Conservation (phyloP, 805 yeast species). For the Candida peoriensis region DNA sequence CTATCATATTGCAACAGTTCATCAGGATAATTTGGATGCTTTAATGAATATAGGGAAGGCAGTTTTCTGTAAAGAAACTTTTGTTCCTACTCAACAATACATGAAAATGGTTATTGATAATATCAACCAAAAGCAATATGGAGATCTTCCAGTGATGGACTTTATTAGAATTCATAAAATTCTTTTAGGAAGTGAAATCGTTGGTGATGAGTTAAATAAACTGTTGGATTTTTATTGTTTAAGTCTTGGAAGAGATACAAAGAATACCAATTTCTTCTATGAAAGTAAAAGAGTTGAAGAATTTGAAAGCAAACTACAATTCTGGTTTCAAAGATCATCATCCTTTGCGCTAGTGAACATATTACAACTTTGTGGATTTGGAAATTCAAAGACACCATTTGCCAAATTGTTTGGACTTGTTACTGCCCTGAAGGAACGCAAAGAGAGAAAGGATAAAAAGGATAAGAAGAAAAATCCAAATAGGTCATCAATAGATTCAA, state of each 20-base stretch:
- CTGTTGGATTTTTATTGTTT: slow-evolving; percentile 6
- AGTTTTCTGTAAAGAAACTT: slow-evolving; percentile 75
- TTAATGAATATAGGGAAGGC: slow-evolving; percentile 75
- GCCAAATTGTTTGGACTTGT: slow-evolving; percentile 70
- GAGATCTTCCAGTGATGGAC: slow-evolving; percentile 29
- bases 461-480: slow-evolving; percentile 29
- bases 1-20: slow-evolving; percentile 85
- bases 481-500: neutral
- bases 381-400: slow-evolving; percentile 70
- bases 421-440: slow-evolving; percentile 65
- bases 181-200: slow-evolving; percentile 24
- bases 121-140: slow-evolving; percentile 52
- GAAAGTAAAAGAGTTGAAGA: slow-evolving; percentile 29
- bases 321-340: slow-evolving; percentile 74
- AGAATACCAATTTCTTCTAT: slow-evolving; percentile 57
- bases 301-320: slow-evolving; percentile 37
- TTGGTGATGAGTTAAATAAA: slow-evolving; percentile 39
- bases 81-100: slow-evolving; percentile 78
- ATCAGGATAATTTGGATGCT: slow-evolving; percentile 65
- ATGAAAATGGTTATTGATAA: slow-evolving; percentile 74
- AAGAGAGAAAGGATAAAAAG: slow-evolving; percentile 65
- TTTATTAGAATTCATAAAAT: slow-evolving; percentile 25
- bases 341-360: slow-evolving; percentile 74
- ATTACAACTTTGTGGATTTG: slow-evolving; percentile 72
- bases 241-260: slow-evolving; percentile 37